Evolutionary conservation across 2,329 filamentous ascomycete genomes (phyloP), one percentile per base, ranked within the genome.

Genomic region (Colletotrichum sansevieriae): DNA sequence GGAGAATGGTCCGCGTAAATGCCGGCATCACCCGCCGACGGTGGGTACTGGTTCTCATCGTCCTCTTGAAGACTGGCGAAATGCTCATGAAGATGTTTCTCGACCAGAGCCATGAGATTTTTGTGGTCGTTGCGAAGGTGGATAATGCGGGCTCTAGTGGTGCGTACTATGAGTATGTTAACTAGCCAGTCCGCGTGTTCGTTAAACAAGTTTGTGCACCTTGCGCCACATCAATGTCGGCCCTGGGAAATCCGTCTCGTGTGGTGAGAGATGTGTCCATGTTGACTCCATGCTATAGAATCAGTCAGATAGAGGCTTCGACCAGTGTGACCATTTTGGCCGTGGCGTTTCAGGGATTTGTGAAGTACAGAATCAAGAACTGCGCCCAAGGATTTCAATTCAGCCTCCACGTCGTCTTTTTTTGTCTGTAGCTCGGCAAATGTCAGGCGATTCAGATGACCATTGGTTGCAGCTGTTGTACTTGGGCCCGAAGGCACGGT

Each of bases 181-280:
- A 72, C 75, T 58, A 22, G 37, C 11, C 33, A 8, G 35, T 18
- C 13, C 3, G 43, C 13, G 35, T 13, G 11, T 39, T 29, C 29
- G 20, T 10, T 29, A 25, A 35, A 18, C 13, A 13, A 37, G n/a
- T 7, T 35, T 11, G 9, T 41, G 10, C 59, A 96, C 94, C 96
- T 82, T 98, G 95, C 29, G 96, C 92, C 71, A 99, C 92, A 78
- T 99, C 96, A 72, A 99, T 91, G 80, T 99, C 96, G 74, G 93
- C 91, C 77, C 96, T 89, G 37, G 96, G 96, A 78, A 93, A 99
- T 55, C 96, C 96, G 80, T 98, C 96, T 70, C 90, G 88, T 13
- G 95, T 98, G 25, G 94, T 89, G 44, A 99, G 88, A 66, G 89
- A 86, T 8, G 96, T 98, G 75, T 91, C 91, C 96, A 99, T 99